These are phyloP conservation scores for Ophiostoma angusticollis DNA, from an alignment of 2,329 filamentous ascomycete genomes.

Conservation along the genomic window DNA sequence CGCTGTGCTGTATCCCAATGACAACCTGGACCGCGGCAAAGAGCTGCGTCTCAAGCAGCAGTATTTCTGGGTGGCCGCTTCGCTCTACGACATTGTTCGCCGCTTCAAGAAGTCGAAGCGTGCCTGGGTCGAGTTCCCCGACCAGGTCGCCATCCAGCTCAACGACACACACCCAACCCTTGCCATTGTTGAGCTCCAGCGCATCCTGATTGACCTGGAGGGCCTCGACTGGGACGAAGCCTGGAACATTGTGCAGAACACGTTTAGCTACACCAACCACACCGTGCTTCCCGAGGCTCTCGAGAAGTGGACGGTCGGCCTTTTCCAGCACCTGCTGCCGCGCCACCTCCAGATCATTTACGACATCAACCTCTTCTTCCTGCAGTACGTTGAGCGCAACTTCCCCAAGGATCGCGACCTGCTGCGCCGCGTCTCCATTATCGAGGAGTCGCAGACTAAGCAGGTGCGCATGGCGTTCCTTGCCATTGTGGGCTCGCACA, in stretches of 20 bases:
- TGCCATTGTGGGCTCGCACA: conserved; percentile 93
- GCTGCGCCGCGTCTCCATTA: conserved; percentile 80
- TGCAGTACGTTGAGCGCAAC: conserved; percentile 77
- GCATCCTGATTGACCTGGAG: conserved; percentile 81
- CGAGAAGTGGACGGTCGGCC: conserved; percentile 94
- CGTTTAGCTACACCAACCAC: conserved; percentile 96
- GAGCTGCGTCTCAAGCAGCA: conserved; percentile 97
- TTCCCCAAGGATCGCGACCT: conserved; percentile 87
- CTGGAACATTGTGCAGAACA: conserved; percentile 67
- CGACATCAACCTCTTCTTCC: conserved; percentile 91
- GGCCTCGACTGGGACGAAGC: conserved; percentile 87
- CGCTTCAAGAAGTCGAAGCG: conserved; percentile 96
- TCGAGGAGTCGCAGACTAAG: conserved; percentile 92
- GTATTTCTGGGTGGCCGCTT: conserved; percentile 99
- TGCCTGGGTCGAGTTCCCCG: conserved; percentile 81
- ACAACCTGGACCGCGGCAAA: conserved; percentile 92
- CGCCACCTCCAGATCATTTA: conserved; percentile 96
- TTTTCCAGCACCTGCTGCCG: conserved; percentile 85
- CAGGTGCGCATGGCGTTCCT: conserved; percentile 97
- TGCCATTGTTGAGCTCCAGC: conserved; percentile 89
- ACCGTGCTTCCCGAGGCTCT: conserved; percentile 92
- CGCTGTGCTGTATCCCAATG: conserved; percentile 92
- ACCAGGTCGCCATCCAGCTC: conserved; percentile 91
- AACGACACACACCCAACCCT: conserved; percentile 97
- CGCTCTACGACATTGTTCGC: conserved; percentile 87